These are phyloP conservation scores for Skeletonema marinoi DNA, from an alignment of 108 stramenopile genomes.

Conservation along the genomic window DNA sequence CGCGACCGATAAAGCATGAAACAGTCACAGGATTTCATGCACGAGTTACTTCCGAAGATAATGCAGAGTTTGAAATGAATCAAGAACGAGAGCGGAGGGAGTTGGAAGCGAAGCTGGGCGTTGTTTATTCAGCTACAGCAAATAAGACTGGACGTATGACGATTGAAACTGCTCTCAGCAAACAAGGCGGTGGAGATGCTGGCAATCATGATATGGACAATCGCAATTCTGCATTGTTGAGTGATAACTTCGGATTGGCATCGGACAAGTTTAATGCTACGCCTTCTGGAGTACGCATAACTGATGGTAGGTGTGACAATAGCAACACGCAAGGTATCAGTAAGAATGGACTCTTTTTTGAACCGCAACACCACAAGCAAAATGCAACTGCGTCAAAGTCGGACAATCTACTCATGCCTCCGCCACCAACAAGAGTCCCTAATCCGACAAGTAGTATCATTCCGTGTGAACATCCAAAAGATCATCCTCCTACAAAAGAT, in stretches of 20 bases:
- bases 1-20: constrained; percentile 64
- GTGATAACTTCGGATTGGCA: constrained; percentile 46
- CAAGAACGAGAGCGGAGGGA: constrained; percentile 59
- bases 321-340: constrained; percentile 11
- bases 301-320: constrained; percentile 9
- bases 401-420: constrained; percentile 35
- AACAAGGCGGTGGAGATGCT: neutral
- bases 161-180: constrained; percentile 13
- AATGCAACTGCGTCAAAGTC: neutral
- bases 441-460: neutral
- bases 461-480: constrained; percentile 11
- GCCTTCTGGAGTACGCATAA: constrained; percentile 40
- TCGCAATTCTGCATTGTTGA: constrained; percentile 16
- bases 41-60: constrained; percentile 81
- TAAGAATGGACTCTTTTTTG: constrained; percentile 45
- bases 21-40: constrained; percentile 76
- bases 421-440: constrained; percentile 22
- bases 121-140: constrained; percentile 32
- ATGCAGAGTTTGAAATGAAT: constrained; percentile 76
- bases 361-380: constrained; percentile 25
- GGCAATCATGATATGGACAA: neutral
- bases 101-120: constrained; percentile 37
- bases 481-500: constrained; percentile 6
- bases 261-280: constrained; percentile 43
- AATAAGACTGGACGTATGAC: constrained; percentile 28